Evolutionary conservation across 148 eudicot species (phyloP).

Genomic region (Rhododendron molle): DNA sequence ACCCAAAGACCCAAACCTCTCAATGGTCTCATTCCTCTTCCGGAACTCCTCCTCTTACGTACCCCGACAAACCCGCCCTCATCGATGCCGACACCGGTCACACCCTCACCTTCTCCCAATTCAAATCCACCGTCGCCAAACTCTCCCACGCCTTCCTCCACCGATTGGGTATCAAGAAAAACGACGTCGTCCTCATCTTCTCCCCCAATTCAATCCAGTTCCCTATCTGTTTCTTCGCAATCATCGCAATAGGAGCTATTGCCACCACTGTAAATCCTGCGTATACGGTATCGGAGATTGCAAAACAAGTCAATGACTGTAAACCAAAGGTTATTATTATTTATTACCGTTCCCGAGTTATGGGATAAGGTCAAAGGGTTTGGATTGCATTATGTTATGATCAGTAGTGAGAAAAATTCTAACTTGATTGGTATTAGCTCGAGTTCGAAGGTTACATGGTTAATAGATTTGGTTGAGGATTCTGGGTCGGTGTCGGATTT

Average conservation of each 20-base stretch:
- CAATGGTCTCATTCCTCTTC: constrained; percentile 58
- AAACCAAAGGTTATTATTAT: constrained; percentile 51
- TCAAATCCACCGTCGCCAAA: constrained; percentile 48
- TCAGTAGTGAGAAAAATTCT: constrained; percentile 23
- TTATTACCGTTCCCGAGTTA: constrained; percentile 45
- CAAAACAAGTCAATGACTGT: constrained; percentile 55
- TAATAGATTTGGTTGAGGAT: constrained; percentile 35
- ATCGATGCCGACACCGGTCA: constrained; percentile 50
- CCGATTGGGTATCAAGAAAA: constrained; percentile 43
- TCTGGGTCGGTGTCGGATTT: constrained; percentile 24
- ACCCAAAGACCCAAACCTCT: constrained; percentile 39
- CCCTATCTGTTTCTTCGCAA: constrained; percentile 44
- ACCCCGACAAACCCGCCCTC: constrained; percentile 52
- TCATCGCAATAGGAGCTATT: constrained; percentile 52
- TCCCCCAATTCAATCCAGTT: constrained; percentile 66
- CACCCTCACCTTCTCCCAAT: constrained; percentile 36
- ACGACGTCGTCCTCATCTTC: constrained; percentile 54
- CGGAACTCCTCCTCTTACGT: constrained; percentile 43
- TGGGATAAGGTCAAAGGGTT: constrained; percentile 43
- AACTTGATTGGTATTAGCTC: neutral
- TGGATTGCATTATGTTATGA: constrained; percentile 39
- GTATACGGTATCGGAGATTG: constrained; percentile 45
- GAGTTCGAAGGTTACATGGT: constrained; percentile 21
- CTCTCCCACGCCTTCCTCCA: constrained; percentile 36
- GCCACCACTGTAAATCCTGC: constrained; percentile 60